A percentile compares a stretch with the other conserved stretches of the same genome.
phyloP scores from a whole-genome alignment of 148 eudicot species.

The Suaeda aralocaspica region DNA sequence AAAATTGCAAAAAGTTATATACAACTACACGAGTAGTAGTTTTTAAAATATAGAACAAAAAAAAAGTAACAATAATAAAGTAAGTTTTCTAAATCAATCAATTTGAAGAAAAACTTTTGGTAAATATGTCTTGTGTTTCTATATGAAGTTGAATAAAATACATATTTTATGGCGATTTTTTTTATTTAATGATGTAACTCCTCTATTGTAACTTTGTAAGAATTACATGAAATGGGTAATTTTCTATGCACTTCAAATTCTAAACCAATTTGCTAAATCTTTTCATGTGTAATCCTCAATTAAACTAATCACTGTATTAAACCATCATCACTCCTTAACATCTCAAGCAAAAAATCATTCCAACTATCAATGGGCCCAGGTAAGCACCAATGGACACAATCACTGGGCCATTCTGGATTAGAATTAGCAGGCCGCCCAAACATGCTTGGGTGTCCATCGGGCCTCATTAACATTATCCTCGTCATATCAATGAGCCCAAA shows the following conservation, averaged over 20 bases:
- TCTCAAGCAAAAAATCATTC: slow-evolving; percentile 55
- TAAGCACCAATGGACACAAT: slow-evolving; percentile 83
- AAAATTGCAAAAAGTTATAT: too few relatives aligned
- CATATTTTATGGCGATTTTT: too few relatives aligned
- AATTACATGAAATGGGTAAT: too few relatives aligned
- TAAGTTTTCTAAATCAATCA: too few relatives aligned
- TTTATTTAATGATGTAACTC: neutral
- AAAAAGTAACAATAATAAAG: too few relatives aligned
- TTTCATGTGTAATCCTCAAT: neutral
- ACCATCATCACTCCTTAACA: slow-evolving; percentile 37
- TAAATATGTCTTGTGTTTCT: too few relatives aligned
- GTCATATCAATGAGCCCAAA: slow-evolving; percentile 48
- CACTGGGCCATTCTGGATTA: slow-evolving; percentile 39
- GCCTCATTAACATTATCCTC: slow-evolving; percentile 47
- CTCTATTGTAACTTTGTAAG: neutral
- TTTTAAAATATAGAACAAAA: too few relatives aligned
- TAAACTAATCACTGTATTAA: neutral
- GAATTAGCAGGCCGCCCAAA: slow-evolving; percentile 52
- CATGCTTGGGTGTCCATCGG: slow-evolving; percentile 66
- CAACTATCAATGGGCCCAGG: slow-evolving; percentile 75
- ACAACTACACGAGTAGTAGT: too few relatives aligned
- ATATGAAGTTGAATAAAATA: too few relatives aligned
- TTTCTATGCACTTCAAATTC: neutral
- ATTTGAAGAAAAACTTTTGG: too few relatives aligned
- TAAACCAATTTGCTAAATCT: neutral